Conservation (phyloP, 1,139 yeast genomes). For the Kodamaea suecica region DNA sequence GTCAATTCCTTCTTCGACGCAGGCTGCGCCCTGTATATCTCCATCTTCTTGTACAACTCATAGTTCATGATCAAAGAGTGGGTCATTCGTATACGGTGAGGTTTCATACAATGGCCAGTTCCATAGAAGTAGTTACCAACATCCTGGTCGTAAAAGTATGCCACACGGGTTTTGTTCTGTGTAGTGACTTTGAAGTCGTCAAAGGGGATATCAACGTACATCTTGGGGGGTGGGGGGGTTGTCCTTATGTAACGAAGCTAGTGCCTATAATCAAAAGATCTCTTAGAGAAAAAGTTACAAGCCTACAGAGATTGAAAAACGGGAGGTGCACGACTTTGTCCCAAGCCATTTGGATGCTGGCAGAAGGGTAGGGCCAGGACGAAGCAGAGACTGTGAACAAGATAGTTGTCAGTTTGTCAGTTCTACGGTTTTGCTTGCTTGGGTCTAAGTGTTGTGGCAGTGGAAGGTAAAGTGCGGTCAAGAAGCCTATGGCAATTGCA, state of each 20-base stretch:
- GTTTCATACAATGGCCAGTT: conserved; percentile 98
- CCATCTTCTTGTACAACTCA: conserved; percentile 95
- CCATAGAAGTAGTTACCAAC: conserved; percentile 98
- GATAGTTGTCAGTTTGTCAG: too few species aligned
- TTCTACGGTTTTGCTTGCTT: too few species aligned
- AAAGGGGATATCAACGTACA: conserved; percentile 46
- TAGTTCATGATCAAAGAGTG: conserved; percentile 96
- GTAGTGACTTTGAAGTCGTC: conserved; percentile 43
- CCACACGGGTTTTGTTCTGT: conserved; percentile 40
- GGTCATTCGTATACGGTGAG: conserved; percentile 98
- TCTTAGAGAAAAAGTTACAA: neutral
- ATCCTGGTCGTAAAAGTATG: conserved; percentile 61
- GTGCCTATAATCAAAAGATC: too few species aligned
- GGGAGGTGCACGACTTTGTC: neutral
- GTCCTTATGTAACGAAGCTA: conserved; percentile 1
- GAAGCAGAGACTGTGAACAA: neutral
- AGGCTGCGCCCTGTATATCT: conserved; percentile 92
- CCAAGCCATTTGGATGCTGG: too few species aligned
- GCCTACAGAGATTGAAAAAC: neutral
- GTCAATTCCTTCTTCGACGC: conserved; percentile 98
- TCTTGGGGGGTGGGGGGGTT: conserved; percentile 11
- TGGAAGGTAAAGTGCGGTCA: too few species aligned
- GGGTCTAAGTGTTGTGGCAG: too few species aligned
- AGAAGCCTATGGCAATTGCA: too few species aligned
- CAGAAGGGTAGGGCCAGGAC: neutral